phyloP scores from a whole-genome alignment of 495 filamentous ascomycete species.

The Neurospora hispaniola region DNA sequence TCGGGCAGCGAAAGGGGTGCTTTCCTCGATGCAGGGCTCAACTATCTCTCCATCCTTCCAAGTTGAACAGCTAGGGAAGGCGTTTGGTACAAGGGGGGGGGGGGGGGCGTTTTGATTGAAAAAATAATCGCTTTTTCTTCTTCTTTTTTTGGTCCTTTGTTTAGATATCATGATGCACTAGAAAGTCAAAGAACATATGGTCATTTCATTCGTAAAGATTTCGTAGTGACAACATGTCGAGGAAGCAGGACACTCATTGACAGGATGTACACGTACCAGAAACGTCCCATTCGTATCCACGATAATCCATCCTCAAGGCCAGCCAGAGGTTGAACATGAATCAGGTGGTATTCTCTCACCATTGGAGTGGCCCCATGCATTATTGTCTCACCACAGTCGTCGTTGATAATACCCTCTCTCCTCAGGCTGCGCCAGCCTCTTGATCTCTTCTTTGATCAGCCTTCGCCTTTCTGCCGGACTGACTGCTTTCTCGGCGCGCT shows the following conservation, averaged over 20 bases:
- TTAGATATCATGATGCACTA: not conserved
- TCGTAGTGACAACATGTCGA: not conserved
- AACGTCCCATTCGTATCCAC: not conserved
- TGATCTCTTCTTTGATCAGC: slow-evolving; percentile 41
- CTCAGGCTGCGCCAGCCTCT: slow-evolving; percentile 28
- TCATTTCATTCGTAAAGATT: not conserved
- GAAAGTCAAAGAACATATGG: not conserved
- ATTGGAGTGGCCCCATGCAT: not conserved
- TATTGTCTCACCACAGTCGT: slow-evolving; percentile 28
- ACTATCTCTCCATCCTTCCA: not conserved
- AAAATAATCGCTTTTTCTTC: not conserved
- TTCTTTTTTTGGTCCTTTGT: not conserved
- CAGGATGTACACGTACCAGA: not conserved
- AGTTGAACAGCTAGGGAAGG: not conserved
- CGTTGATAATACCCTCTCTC: slow-evolving; percentile 36
- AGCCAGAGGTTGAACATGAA: not conserved
- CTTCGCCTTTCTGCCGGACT: slow-evolving; percentile 38
- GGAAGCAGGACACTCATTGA: not conserved
- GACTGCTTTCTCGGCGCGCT: slow-evolving; percentile 22
- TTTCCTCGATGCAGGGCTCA: not conserved
- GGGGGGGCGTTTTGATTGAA: not conserved
- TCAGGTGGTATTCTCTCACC: not conserved
- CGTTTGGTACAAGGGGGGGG: not conserved
- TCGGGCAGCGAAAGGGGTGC: not conserved
- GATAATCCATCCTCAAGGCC: not conserved